Percentiles rank a stretch among this genome's conserved stretches.
These are phyloP conservation scores for Boletus sp. DNA, from an alignment of 768 basidiomycete species.

Conservation along the genomic window DNA sequence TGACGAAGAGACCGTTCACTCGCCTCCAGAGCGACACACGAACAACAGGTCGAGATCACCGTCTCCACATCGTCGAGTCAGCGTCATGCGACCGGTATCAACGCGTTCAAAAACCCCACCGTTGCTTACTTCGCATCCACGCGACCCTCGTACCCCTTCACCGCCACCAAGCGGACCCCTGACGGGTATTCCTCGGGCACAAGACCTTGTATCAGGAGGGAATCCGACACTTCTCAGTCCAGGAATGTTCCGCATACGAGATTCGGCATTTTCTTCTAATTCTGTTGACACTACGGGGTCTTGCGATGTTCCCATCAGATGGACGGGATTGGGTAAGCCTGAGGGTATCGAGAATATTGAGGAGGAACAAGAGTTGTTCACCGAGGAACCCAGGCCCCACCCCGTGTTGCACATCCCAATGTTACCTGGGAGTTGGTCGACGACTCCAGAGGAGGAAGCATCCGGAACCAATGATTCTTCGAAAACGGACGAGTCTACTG, in stretches of 20 bases:
- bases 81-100: slow-evolving; percentile 33
- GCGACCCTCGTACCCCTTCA: slow-evolving; percentile 25
- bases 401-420: slow-evolving; percentile 33
- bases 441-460: slow-evolving; percentile 51
- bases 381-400: slow-evolving; percentile 22
- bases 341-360: slow-evolving; percentile 38
- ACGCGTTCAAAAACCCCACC: slow-evolving; percentile 42
- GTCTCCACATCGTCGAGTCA: slow-evolving; percentile 24
- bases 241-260: slow-evolving; percentile 53
- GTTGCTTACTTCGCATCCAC: slow-evolving; percentile 29
- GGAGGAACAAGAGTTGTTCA: slow-evolving; percentile 31
- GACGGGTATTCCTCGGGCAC: slow-evolving; percentile 15
- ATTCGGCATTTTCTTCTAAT: slow-evolving; percentile 57
- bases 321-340: slow-evolving; percentile 48
- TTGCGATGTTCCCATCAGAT: slow-evolving; percentile 56
- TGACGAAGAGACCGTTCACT: slow-evolving; percentile 16
- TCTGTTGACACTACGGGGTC: slow-evolving; percentile 42
- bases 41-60: slow-evolving; percentile 21
- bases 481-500: slow-evolving; percentile 25
- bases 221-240: slow-evolving; percentile 46
- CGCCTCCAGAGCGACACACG: slow-evolving; percentile 17
- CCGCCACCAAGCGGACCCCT: slow-evolving; percentile 17
- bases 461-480: slow-evolving; percentile 26
- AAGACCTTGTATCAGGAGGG: slow-evolving; percentile 23
- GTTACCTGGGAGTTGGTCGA: slow-evolving; percentile 56